A percentile compares a stretch with the other conserved stretches of the same genome.
Conservation (phyloP, 306 rosid genomes). For the Pachyrhizus erosus region DNA sequence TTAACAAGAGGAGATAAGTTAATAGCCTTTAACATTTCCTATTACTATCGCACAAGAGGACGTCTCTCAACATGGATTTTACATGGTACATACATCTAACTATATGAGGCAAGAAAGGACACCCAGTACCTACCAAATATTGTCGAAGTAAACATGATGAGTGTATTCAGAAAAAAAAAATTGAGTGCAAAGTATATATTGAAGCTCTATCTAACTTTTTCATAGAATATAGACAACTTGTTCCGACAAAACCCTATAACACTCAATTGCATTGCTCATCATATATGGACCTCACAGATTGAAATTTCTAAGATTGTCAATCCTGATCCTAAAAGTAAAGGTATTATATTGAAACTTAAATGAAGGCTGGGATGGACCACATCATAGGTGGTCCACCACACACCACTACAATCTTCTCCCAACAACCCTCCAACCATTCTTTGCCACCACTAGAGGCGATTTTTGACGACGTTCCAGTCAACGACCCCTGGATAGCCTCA, state of each 20-base stretch:
- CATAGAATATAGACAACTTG: conserved; percentile 21
- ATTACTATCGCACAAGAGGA: neutral
- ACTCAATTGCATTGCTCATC: neutral
- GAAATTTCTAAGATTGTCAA: neutral
- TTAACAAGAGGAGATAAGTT: conserved; percentile 8
- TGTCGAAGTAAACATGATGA: too few species aligned
- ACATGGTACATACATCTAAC: neutral
- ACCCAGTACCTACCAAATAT: neutral
- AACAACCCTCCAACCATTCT: too few species aligned
- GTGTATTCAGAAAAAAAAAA: neutral
- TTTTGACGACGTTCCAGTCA: too few species aligned
- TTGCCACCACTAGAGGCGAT: too few species aligned
- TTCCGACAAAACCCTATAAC: neutral
- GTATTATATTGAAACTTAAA: neutral
- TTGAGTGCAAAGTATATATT: neutral
- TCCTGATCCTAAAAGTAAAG: conserved; percentile 9
- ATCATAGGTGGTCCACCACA: too few species aligned
- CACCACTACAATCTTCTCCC: too few species aligned
- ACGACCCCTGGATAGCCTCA: too few species aligned
- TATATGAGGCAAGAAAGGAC: neutral
- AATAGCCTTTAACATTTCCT: conserved; percentile 7
- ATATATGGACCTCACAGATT: conserved; percentile 4
- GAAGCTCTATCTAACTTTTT: neutral
- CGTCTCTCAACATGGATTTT: neutral
- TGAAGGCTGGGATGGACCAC: too few species aligned